Evolutionary conservation across 768 basidiomycete genomes (phyloP).

Genomic region (Hemileccinum impolitum): DNA sequence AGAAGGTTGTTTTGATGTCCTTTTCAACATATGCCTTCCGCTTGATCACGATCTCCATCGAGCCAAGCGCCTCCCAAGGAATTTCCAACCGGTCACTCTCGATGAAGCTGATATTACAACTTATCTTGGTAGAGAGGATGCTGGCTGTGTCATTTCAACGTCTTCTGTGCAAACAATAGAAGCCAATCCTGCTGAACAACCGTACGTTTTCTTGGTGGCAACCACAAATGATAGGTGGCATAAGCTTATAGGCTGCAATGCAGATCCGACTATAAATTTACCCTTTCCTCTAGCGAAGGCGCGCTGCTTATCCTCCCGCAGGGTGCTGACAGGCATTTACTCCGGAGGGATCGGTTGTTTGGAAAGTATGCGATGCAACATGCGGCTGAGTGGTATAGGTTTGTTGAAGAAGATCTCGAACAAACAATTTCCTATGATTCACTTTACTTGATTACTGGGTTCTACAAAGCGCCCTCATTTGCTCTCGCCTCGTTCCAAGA

Average conservation of each 20-base stretch:
- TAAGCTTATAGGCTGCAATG: neutral
- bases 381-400: constrained; percentile 1
- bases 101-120: neutral
- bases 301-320: neutral
- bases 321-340: neutral
- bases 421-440: neutral
- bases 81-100: neutral
- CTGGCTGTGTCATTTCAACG: neutral
- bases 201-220: neutral
- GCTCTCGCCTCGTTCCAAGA: neutral
- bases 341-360: neutral
- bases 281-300: neutral
- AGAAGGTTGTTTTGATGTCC: neutral
- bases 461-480: neutral
- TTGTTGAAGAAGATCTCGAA: neutral
- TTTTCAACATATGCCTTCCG: neutral
- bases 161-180: neutral
- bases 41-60: neutral
- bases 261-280: neutral
- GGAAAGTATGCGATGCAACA: neutral
- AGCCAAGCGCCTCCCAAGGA: neutral
- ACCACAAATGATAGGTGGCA: neutral
- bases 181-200: neutral
- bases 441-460: neutral
- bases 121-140: neutral